Conservation (phyloP, 2,329 filamentous ascomycete species). For the Fusarium euwallaceae region DNA sequence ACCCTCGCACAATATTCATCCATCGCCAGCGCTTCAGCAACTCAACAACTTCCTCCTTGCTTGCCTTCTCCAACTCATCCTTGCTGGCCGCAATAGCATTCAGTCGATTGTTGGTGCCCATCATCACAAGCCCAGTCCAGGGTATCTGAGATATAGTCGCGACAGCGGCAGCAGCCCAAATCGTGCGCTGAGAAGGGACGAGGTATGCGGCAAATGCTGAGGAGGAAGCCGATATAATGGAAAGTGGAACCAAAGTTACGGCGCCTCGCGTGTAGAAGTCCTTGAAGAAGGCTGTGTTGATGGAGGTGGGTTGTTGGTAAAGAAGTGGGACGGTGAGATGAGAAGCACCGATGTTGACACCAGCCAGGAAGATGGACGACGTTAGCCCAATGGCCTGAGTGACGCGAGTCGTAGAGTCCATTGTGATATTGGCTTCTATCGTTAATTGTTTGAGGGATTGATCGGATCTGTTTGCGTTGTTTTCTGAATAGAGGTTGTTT, state of each 20-base stretch:
- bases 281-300: conserved; percentile 37
- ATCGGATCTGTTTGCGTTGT: not conserved
- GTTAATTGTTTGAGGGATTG: not conserved
- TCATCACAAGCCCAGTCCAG: conserved; percentile 37
- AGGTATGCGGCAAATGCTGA: conserved; percentile 32
- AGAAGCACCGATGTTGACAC: conserved; percentile 32
- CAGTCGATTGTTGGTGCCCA: conserved; percentile 32
- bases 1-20: conserved; percentile 37
- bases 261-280: conserved; percentile 34
- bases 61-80: conserved; percentile 24
- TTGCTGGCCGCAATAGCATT: conserved; percentile 25
- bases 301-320: conserved; percentile 23
- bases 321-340: conserved; percentile 37
- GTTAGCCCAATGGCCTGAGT: conserved; percentile 27
- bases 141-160: conserved; percentile 30
- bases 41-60: conserved; percentile 20
- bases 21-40: conserved; percentile 35
- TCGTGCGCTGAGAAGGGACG: conserved; percentile 24
- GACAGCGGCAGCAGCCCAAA: conserved; percentile 26
- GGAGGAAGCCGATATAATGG: conserved; percentile 25
- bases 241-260: conserved; percentile 20
- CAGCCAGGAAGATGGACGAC: conserved; percentile 33
- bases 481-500: not conserved
- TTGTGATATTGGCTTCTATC: not conserved
- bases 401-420: conserved; percentile 22